These are phyloP conservation scores for Lachnellula suecica DNA, from an alignment of 2,329 filamentous ascomycete species.

Conservation along the genomic window DNA sequence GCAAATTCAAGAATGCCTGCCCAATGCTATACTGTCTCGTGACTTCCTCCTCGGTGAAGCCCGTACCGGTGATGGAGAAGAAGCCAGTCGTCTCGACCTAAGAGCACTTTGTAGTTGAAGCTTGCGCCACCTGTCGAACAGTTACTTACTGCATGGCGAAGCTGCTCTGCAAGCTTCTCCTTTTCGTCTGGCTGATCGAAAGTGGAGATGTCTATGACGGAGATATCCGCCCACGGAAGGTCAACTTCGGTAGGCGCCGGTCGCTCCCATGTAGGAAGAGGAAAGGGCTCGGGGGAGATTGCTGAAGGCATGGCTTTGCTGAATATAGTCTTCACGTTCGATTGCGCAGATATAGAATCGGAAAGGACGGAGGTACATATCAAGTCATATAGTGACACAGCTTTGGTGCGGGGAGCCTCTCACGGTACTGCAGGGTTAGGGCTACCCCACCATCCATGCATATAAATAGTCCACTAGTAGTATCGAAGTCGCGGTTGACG, in stretches of 20 bases:
- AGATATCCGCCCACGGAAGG: slow-evolving; percentile 46
- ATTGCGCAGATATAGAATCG: no score
- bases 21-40: slow-evolving; percentile 59
- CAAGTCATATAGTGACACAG: no score
- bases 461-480: no score
- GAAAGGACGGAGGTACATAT: no score
- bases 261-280: slow-evolving; percentile 28
- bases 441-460: no score
- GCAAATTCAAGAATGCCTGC: slow-evolving; percentile 54
- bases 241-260: slow-evolving; percentile 27
- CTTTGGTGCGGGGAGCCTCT: no score
- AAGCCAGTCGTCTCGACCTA: slow-evolving; percentile 45
- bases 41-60: slow-evolving; percentile 55
- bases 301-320: slow-evolving; percentile 8
- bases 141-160: slow-evolving; percentile 45
- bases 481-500: no score
- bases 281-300: slow-evolving; percentile 1
- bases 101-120: background rate
- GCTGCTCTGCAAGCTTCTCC: slow-evolving; percentile 46
- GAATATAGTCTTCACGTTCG: no score
- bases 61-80: slow-evolving; percentile 62
- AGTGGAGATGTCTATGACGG: slow-evolving; percentile 48
- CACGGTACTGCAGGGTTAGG: no score
- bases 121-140: slow-evolving; percentile 18
- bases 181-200: slow-evolving; percentile 49